These are phyloP conservation scores for Blumeria hordei DNA, from an alignment of 2,329 filamentous ascomycete genomes.

Conservation along the genomic window DNA sequence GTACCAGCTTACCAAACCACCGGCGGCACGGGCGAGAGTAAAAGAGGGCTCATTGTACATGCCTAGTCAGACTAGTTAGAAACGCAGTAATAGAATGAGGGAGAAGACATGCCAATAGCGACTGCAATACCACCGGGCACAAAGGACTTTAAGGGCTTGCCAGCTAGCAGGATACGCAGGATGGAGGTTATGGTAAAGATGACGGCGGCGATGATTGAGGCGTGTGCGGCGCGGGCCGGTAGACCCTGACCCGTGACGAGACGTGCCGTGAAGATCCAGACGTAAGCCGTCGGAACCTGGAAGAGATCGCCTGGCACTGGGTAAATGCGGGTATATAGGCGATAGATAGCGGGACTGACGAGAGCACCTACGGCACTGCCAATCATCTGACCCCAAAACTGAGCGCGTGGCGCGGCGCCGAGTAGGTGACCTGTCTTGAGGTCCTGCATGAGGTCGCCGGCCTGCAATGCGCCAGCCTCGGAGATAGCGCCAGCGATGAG, in stretches of 20 bases:
- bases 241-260: constrained; percentile 79
- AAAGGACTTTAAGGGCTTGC: constrained; percentile 42
- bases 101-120: constrained; percentile 43
- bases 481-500: constrained; percentile 77
- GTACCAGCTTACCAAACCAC: constrained; percentile 54
- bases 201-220: constrained; percentile 47
- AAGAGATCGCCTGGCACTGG: constrained; percentile 72
- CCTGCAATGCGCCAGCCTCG: constrained; percentile 70
- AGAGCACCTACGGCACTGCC: constrained; percentile 70
- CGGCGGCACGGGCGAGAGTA: constrained; percentile 66
- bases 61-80: constrained; percentile 21
- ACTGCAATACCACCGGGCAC: constrained; percentile 89
- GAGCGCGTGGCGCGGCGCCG: constrained; percentile 75
- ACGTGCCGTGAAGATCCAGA: constrained; percentile 92
- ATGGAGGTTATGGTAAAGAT: constrained; percentile 52
- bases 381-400: constrained; percentile 92
- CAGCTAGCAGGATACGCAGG: constrained; percentile 31
- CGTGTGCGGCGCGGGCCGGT: constrained; percentile 61
- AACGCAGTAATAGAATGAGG: neutral
- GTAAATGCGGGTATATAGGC: constrained; percentile 76
- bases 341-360: constrained; percentile 67
- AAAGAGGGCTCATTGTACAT: constrained; percentile 98
- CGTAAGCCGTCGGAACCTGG: constrained; percentile 80
- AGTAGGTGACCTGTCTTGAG: constrained; percentile 88
- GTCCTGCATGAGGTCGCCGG: constrained; percentile 90